Base-by-base conservation (phyloP, 805 yeast species). In the Yueomyces sp. region DNA sequence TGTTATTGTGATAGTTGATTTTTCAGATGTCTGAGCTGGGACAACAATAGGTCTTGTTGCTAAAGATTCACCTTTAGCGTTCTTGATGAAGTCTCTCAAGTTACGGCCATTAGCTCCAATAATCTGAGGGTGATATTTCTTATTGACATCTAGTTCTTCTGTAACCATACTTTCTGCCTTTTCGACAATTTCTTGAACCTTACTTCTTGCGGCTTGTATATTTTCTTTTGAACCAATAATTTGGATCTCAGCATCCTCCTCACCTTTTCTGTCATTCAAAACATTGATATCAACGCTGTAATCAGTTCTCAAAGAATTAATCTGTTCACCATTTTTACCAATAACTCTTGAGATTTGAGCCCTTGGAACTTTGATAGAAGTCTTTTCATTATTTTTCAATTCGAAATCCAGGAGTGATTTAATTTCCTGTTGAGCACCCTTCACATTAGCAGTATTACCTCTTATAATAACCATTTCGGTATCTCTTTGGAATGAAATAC, bases 401-500 rank as follows among this genome's bases (percentile, higher is more conserved):
- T 88, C 97, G 62, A 79, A 92, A 51, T 82, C 81, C 52, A 85
- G 70, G 48, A 94, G 71, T 45, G 86, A 95, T 52, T 74, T 71
- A 56, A 94, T 67, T 67, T 88, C 96, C 49, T 80, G 87, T 60
- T 77, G 77, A 32, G 94, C 94, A 60, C 79, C 79, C 31, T 76
- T 70, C 32, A 84, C 97, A 50, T 87, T 90, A 63, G 79, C 81
- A 28, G 96, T 84, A 41, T 96, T 94, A 44, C 96, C 96, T 55
- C 79, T 79, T 46, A 90, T 73, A 30, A 72, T 66, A 37, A 73
- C 69, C 36, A 82, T 79, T 52, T 84, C 90, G 44, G 66, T 69
- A 32, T 68, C 69, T 49, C 71, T 63, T 33, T 94, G 92, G 70
- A 92, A 86, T 53, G 76, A 70, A 55, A 92, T 81, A 47, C 69